These are phyloP conservation scores for Phytophthora cactorum DNA, from an alignment of 352 stramenopile genomes.

Conservation along the genomic window DNA sequence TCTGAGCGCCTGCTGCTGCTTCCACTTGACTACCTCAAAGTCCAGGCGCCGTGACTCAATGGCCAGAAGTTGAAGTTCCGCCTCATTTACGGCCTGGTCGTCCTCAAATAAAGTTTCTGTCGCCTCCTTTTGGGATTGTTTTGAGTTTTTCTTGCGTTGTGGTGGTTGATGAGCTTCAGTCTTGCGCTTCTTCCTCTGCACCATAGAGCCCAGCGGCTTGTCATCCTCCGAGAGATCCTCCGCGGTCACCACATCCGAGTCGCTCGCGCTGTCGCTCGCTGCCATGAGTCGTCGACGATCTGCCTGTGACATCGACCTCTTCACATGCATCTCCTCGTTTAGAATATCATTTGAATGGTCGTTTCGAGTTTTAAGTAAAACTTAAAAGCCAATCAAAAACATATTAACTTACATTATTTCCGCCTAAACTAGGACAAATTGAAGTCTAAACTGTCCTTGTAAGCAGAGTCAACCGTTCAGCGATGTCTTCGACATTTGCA, in stretches of 20 bases:
- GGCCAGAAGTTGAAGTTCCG: constrained; percentile 25
- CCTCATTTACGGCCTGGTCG: neutral
- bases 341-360: neutral
- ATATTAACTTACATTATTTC: neutral
- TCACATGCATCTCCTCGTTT: constrained; percentile 15
- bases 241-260: neutral
- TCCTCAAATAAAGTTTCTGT: neutral
- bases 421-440: neutral
- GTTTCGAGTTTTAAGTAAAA: constrained; percentile 3
- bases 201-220: neutral
- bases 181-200: constrained; percentile 22
- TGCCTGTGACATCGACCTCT: constrained; percentile 1
- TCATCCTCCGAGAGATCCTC: constrained; percentile 3
- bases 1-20: constrained; percentile 29
- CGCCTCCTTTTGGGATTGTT: neutral
- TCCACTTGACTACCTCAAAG: constrained; percentile 39
- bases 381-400: constrained; percentile 1
- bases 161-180: neutral
- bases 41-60: constrained; percentile 25
- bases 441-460: neutral
- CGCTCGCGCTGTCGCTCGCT: constrained; percentile 3
- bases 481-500: constrained; percentile 9
- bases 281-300: constrained; percentile 10
- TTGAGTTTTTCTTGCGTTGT: neutral
- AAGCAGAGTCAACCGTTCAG: constrained; percentile 14